Percentiles rank a stretch among this genome's conserved stretches.
Evolutionary conservation across 495 filamentous ascomycete species (phyloP).

Genomic region (Hypoxylon perforatum): DNA sequence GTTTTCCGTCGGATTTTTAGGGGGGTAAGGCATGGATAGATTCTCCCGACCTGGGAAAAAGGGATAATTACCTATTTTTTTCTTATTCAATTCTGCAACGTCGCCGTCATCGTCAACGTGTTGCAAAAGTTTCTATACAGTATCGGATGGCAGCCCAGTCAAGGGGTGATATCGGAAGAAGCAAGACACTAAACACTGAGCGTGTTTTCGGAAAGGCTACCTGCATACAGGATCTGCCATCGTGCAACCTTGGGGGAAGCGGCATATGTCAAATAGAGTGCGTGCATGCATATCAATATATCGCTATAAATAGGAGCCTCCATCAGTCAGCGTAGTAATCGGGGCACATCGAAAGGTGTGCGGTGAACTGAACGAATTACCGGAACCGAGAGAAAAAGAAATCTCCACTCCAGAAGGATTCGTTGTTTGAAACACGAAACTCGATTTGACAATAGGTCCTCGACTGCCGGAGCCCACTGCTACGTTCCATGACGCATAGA

Average conservation of each 20-base stretch:
- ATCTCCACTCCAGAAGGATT: conserved; percentile 25
- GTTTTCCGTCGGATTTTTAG: neutral
- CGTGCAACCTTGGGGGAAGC: conserved; percentile 14
- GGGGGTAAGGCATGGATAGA: neutral
- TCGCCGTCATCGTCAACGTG: neutral
- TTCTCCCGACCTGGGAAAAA: neutral
- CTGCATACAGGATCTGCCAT: conserved; percentile 20
- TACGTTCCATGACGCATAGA: neutral
- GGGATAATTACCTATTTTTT: neutral
- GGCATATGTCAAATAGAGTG: conserved; percentile 7
- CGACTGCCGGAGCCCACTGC: conserved; percentile 15
- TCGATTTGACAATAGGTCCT: conserved; percentile 13
- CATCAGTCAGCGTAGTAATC: conserved; percentile 24
- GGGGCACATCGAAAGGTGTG: conserved; percentile 2
- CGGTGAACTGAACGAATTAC: neutral
- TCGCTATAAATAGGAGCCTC: conserved; percentile 22
- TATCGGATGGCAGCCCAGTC: neutral
- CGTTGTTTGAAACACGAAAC: conserved; percentile 20
- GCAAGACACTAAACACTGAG: conserved; percentile 13
- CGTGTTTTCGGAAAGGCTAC: conserved; percentile 16
- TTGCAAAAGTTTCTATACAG: conserved; percentile 5
- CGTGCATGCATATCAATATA: conserved; percentile 12
- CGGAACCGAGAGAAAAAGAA: too few species aligned
- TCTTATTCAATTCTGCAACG: neutral
- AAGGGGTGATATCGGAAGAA: conserved; percentile 1